phyloP scores from a whole-genome alignment of 2,329 filamentous ascomycete genomes.

The Amesomyces nigricolor region DNA sequence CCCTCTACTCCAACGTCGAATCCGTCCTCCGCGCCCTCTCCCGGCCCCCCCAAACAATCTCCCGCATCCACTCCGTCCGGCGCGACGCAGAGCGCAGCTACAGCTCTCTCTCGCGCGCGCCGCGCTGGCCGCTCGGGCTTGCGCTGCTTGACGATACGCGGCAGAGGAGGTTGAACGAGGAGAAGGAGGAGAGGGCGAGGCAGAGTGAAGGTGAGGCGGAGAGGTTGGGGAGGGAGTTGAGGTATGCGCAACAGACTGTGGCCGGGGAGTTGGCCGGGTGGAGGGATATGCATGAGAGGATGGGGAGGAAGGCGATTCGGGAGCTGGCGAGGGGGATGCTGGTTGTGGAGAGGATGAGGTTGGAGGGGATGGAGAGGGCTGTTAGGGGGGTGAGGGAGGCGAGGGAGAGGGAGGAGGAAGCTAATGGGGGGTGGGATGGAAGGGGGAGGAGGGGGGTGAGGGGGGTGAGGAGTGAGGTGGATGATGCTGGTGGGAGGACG shows the following conservation, averaged over 20 bases:
- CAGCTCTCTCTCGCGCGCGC: constrained; percentile 65
- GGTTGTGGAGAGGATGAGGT: constrained; percentile 68
- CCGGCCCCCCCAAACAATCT: constrained; percentile 72
- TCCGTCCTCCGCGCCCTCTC: constrained; percentile 75
- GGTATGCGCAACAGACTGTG: constrained; percentile 90
- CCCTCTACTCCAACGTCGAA: constrained; percentile 76
- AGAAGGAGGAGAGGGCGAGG: constrained; percentile 74
- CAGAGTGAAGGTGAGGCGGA: constrained; percentile 65
- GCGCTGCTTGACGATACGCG: constrained; percentile 71
- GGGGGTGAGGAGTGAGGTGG: neutral
- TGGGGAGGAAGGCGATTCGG: constrained; percentile 67
- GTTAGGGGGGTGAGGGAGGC: constrained; percentile 33
- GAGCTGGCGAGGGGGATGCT: constrained; percentile 75
- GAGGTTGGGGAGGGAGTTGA: constrained; percentile 70
- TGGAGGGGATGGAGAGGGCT: constrained; percentile 76
- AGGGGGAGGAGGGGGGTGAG: neutral
- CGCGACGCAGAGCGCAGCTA: constrained; percentile 74
- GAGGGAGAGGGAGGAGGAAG: neutral
- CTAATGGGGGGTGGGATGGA: neutral
- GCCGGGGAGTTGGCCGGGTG: constrained; percentile 87
- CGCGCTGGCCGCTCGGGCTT: constrained; percentile 73
- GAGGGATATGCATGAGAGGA: constrained; percentile 80
- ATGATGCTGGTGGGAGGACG: too few relatives aligned
- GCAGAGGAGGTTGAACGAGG: constrained; percentile 66
- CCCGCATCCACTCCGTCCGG: constrained; percentile 66